phyloP scores from a whole-genome alignment of 495 filamentous ascomycete genomes.

The Parathielavia appendiculata region DNA sequence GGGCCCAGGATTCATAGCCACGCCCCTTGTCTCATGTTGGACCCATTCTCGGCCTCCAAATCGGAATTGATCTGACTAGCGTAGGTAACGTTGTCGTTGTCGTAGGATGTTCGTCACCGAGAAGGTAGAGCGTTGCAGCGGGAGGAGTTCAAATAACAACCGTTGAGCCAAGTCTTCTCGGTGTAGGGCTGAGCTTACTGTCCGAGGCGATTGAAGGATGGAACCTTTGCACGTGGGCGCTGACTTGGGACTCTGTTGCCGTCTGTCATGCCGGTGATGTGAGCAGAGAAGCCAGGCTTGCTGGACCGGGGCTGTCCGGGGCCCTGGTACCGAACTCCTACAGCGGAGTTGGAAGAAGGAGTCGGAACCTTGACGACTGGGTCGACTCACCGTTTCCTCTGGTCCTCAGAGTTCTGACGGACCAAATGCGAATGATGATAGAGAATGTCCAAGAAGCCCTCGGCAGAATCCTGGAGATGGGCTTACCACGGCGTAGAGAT shows the following conservation, averaged over 20 bases:
- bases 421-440: not conserved
- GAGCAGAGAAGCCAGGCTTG: not conserved
- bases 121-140: constrained; percentile 9
- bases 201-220: constrained; percentile 3
- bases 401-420: not conserved
- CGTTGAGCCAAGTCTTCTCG: not conserved
- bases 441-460: not conserved
- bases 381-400: constrained; percentile 6
- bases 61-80: constrained; percentile 9
- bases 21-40: constrained; percentile 5
- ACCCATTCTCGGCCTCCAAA: constrained; percentile 5
- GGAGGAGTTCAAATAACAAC: not conserved
- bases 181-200: constrained; percentile 7
- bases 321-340: not conserved
- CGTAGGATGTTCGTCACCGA: not conserved
- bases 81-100: not conserved
- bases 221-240: not conserved
- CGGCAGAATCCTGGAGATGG: not conserved
- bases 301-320: not conserved
- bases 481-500: not conserved
- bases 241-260: not conserved
- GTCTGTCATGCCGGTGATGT: constrained; percentile 1
- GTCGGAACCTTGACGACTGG: constrained; percentile 8
- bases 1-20: not conserved
- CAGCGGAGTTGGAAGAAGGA: not conserved